Evolutionary conservation across 768 basidiomycete genomes (phyloP), one percentile per base, ranked within the genome.

Genomic region (Paxillus involutus): DNA sequence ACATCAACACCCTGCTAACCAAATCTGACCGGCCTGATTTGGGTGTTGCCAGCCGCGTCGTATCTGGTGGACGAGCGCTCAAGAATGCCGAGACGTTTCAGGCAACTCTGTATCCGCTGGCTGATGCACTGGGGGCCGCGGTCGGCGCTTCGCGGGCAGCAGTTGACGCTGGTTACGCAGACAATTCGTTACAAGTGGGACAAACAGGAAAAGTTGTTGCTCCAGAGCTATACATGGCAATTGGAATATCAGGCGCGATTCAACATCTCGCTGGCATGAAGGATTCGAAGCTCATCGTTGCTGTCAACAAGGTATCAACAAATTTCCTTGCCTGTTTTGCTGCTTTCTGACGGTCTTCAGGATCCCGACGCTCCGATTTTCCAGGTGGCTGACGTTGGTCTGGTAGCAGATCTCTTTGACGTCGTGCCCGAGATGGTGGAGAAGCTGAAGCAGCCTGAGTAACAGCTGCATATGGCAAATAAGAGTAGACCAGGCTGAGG

Each of bases 181-280:
- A 98, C 71, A 98, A 98, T 73, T 94, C 92, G 4, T 67, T 98
- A 47, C 97, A 99, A 72, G 97, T 99, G n/a, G 97, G 97, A 21
- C 97, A 99, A 77, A 99, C 97, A 0, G 97, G 97, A 51, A 98
- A 98, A 73, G 90, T 99, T 35, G 95, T 98, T 41, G 96, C 97
- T 3, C 96, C 97, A 0, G 91, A 96, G 67, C 75, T 99, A 49
- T 99, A 99, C 73, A 82, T 98, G 72, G 97, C 97, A 4, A 73
- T 98, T 46, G 97, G 97, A 47, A 98, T 99, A 62, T 97, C 94
- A 9, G 97, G 97, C 16, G 97, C 97, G 13, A 99, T 98, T 63
- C 97, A 99, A 74, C 97, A 99, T 76, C 77, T 98, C 51, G 97
- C 97, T 19, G 97, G 97, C 9, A 99, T 98, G 97, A 99, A 99